Conservation (phyloP, 768 basidiomycete genomes). For the Calocera viscosa region DNA sequence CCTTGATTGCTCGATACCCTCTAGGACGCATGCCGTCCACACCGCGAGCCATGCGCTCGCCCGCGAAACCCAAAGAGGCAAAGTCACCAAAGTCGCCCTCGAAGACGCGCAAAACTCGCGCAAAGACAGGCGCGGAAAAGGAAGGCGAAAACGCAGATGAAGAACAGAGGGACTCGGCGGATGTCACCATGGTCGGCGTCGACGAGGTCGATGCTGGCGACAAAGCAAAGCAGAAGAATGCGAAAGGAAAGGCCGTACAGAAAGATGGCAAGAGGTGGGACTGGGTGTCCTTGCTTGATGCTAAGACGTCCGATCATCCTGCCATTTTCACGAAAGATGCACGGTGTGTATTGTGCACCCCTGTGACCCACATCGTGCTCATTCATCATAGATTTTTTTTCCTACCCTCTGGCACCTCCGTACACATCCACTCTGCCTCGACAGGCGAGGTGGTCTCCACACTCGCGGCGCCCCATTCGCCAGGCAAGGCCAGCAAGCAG, state of each 20-base stretch:
- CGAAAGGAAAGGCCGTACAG: not conserved
- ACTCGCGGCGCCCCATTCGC: slow-evolving; percentile 41
- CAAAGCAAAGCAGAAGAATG: not conserved
- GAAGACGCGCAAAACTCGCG: not conserved
- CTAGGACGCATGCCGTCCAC: not conserved
- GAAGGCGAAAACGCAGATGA: not conserved
- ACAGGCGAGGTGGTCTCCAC: slow-evolving; percentile 75
- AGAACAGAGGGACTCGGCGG: not conserved
- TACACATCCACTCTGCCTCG: slow-evolving; percentile 72
- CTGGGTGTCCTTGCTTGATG: not conserved
- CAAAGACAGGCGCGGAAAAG: not conserved
- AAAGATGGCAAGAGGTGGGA: not conserved
- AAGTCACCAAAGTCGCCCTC: not conserved
- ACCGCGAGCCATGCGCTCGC: slow-evolving; percentile 4
- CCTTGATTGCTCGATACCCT: not conserved
- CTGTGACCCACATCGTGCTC: slow-evolving; percentile 11
- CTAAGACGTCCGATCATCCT: slow-evolving; percentile 34
- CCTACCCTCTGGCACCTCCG: slow-evolving; percentile 61
- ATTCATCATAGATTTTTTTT: slow-evolving; percentile 61
- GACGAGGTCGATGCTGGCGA: not conserved
- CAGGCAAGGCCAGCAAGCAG: slow-evolving; percentile 33
- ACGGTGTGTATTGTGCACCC: slow-evolving; percentile 39
- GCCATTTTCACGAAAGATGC: slow-evolving; percentile 83
- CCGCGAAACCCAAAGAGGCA: not conserved
- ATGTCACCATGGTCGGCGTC: not conserved